Conservation (phyloP, 2,329 filamentous ascomycete genomes). For the Calonectria naviculata region DNA sequence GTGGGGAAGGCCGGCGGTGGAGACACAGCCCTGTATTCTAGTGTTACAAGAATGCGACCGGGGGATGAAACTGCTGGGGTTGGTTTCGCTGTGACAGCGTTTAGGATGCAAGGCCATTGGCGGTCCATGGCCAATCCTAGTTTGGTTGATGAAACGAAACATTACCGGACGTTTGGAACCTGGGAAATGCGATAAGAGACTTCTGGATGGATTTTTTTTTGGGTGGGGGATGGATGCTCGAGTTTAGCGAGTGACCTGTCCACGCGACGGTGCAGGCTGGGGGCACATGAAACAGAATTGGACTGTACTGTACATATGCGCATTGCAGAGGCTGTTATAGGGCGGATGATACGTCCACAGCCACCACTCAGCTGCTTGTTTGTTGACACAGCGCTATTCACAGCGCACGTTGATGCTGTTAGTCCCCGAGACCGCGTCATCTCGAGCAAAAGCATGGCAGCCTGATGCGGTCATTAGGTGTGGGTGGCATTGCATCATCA, state of each 20-base stretch:
- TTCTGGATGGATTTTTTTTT: too few relatives aligned
- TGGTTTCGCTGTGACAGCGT: too few relatives aligned
- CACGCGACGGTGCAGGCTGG: not conserved
- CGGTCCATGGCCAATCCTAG: too few relatives aligned
- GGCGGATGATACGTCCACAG: not conserved
- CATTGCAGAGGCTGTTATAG: not conserved
- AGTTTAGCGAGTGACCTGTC: not conserved
- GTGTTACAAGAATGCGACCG: not conserved
- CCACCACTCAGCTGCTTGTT: not conserved
- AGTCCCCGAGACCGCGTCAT: not conserved
- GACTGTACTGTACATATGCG: not conserved
- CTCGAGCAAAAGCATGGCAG: not conserved
- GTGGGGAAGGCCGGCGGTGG: not conserved
- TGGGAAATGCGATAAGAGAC: too few relatives aligned
- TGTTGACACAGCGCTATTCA: not conserved
- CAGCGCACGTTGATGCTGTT: not conserved
- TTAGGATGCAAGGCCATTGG: too few relatives aligned
- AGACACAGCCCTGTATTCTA: not conserved
- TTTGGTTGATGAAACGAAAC: too few relatives aligned
- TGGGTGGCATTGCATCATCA: not conserved
- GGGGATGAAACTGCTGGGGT: not conserved
- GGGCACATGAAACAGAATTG: not conserved
- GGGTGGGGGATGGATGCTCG: not conserved
- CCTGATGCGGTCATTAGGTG: not conserved
- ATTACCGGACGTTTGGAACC: too few relatives aligned